Conservation (phyloP, 306 rosid species). For the cucumber (Cucumis sativus) region DNA sequence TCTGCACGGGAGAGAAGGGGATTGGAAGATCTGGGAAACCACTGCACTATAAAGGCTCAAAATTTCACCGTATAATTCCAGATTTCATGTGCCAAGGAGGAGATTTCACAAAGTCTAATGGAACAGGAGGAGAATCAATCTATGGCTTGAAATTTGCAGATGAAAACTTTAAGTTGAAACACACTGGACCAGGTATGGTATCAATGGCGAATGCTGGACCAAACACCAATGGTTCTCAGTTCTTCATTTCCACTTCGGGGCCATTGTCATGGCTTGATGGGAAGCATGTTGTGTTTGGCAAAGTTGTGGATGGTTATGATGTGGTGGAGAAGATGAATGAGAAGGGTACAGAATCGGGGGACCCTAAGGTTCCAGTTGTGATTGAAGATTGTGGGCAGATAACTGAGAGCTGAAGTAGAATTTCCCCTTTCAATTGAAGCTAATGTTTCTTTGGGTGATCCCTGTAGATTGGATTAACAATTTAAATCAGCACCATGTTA, state of each 20-base stretch:
- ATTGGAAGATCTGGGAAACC: conserved; percentile 54
- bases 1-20: conserved; percentile 74
- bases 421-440: neutral
- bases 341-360: conserved; percentile 47
- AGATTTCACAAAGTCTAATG: conserved; percentile 70
- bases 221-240: conserved; percentile 75
- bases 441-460: too few species aligned
- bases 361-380: conserved; percentile 17
- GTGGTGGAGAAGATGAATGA: conserved; percentile 62
- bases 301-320: conserved; percentile 59
- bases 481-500: too few species aligned
- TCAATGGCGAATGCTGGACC: conserved; percentile 90
- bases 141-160: conserved; percentile 56
- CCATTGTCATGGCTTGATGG: conserved; percentile 66
- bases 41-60: conserved; percentile 58
- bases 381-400: conserved; percentile 10
- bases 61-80: conserved; percentile 76
- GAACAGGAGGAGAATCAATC: conserved; percentile 86
- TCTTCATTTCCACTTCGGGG: conserved; percentile 49
- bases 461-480: too few species aligned
- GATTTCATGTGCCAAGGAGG: conserved; percentile 84
- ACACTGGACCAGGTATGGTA: conserved; percentile 64
- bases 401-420: neutral
- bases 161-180: conserved; percentile 66
- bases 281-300: conserved; percentile 86